Conservation (phyloP, 768 basidiomycete species). For the Hysterangium stoloniferum region DNA sequence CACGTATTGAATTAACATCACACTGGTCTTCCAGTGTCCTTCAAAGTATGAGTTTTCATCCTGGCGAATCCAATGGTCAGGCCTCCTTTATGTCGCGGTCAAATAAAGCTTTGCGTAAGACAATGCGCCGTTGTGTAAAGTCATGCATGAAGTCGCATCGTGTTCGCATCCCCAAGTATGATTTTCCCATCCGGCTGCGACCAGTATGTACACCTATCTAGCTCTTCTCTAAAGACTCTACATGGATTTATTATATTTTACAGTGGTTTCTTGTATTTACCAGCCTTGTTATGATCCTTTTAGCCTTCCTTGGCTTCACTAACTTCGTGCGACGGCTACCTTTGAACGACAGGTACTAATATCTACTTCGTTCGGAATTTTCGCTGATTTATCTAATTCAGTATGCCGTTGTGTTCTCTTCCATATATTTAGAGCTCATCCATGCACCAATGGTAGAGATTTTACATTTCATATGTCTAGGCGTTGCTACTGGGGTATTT, state of each 20-base stretch:
- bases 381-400: neutral
- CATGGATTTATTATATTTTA: neutral
- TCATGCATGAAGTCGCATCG: conserved; percentile 66
- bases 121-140: conserved; percentile 30
- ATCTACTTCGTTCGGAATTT: neutral
- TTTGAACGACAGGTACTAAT: conserved; percentile 49
- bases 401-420: conserved; percentile 1
- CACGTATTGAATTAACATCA: too few relatives aligned
- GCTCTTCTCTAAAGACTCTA: neutral
- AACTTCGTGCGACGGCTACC: conserved; percentile 57
- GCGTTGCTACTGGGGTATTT: conserved; percentile 68
- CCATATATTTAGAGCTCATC: neutral
- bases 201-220: conserved; percentile 36
- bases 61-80: neutral
- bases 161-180: conserved; percentile 54
- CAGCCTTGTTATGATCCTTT: conserved; percentile 52
- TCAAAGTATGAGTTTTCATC: neutral
- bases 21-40: too few relatives aligned
- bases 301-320: conserved; percentile 75
- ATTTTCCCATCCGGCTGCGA: conserved; percentile 63
- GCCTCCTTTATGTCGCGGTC: neutral
- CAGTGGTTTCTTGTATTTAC: conserved; percentile 84
- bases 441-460: conserved; percentile 30
- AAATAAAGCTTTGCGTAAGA: neutral
- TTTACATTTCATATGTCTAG: conserved; percentile 71